phyloP scores from a whole-genome alignment of 129 eudicot species.

The Smallanthus sonchifolius region DNA sequence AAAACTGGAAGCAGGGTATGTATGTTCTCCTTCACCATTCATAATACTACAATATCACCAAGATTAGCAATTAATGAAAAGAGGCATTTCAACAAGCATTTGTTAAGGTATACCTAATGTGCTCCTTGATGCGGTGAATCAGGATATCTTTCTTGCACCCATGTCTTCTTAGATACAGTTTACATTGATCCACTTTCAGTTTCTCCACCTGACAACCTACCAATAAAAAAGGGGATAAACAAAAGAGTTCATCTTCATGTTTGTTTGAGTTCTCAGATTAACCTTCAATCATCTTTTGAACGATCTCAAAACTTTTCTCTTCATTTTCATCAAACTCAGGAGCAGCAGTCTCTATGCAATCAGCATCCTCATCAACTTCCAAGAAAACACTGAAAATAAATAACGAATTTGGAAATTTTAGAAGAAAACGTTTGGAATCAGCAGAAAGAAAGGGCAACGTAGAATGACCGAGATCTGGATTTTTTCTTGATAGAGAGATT shows the following conservation, averaged over 20 bases:
- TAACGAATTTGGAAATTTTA: not conserved
- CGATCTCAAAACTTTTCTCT: conserved; percentile 41
- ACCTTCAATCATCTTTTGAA: conserved; percentile 55
- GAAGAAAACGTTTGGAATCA: not conserved
- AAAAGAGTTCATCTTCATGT: not conserved
- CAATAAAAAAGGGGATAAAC: not conserved
- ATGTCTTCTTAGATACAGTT: conserved; percentile 71
- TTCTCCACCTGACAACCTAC: conserved; percentile 62
- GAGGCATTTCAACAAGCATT: not conserved
- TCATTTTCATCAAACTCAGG: conserved; percentile 50
- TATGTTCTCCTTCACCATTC: conserved; percentile 67
- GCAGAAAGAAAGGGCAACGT: not conserved
- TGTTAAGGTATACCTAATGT: conserved; percentile 40
- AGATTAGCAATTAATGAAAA: not conserved
- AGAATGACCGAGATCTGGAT: conserved; percentile 33
- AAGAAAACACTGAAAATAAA: conserved; percentile 8
- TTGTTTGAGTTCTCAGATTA: not conserved
- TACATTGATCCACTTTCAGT: conserved; percentile 82
- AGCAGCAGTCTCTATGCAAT: conserved; percentile 16
- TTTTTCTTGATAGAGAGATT: conserved; percentile 47
- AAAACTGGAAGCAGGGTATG: conserved; percentile 76
- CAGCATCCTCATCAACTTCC: conserved; percentile 22
- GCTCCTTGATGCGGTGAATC: conserved; percentile 74
- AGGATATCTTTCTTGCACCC: conserved; percentile 68
- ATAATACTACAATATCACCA: conserved; percentile 37